Evolutionary conservation across 2,329 filamentous ascomycete genomes (phyloP), one percentile per base, ranked within the genome.

Genomic region (Diplodia scrobiculata): DNA sequence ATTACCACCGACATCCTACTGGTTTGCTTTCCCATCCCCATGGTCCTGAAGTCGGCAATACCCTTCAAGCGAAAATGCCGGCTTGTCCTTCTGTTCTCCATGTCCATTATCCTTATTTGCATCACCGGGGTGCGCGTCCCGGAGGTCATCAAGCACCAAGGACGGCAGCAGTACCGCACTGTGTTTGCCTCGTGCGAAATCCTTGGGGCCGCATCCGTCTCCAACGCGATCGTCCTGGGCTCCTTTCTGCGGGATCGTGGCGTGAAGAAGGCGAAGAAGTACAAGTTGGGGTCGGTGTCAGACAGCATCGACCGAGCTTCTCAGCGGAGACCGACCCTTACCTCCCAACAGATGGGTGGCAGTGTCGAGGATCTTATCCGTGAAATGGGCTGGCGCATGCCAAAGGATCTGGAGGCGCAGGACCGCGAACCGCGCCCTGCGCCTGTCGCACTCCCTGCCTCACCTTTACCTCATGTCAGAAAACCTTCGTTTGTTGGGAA

Each of bases 221-320:
- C 94, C 13, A 99, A 98, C 75, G 89, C 90, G 2, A 84, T 99
- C 21, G 91, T 97, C 0, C 85, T 99, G 2, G 94, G 94, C 13
- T 96, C 93, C 0, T 98, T 98, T 73, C 87, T 98, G 32, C 87
- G 94, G 14, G 94, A 98, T 75, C 86, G 91, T 63, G 95, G 95
- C 29, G 81, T 92, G 48, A 98, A 98, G 82, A 97, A 96, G 78
- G 84, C 85, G 66, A 65, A 71, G 32, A 95, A 92, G 74, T 97
- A 91, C 79, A 89, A 89, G 71, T 75, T 80, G 67, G 73, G 79
- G 14, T 86, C 83, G 17, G 79, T 82, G 2, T 80, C 78, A 47
- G 84, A 86, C 69, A 80, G 79, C 65, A 78, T 81, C 65, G 80
- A 82, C 64, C 84, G 86, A 68, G 83, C 83, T 17, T 87, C 88